phyloP scores from a whole-genome alignment of 306 rosid species.

The Quercus rubra region DNA sequence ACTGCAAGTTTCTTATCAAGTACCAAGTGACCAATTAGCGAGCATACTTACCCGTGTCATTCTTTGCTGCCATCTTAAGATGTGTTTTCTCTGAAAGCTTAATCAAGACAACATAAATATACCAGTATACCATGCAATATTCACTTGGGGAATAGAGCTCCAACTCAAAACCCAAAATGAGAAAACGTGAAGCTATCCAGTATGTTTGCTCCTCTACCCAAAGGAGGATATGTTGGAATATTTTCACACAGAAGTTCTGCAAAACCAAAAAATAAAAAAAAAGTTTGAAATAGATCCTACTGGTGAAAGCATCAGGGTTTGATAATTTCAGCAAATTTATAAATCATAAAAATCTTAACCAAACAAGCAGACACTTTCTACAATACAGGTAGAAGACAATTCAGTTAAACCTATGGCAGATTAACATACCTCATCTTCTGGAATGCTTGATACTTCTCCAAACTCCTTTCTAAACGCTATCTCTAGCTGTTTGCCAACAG shows the following conservation, averaged over 20 bases:
- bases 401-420: conserved; percentile 4
- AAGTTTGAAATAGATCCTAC: background rate
- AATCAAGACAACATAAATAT: conserved; percentile 64
- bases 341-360: conserved; percentile 8
- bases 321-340: background rate
- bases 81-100: conserved; percentile 81
- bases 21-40: conserved; percentile 5
- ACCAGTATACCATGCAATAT: conserved; percentile 98
- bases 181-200: conserved; percentile 94
- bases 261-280: conserved; percentile 30
- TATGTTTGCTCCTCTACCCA: conserved; percentile 97
- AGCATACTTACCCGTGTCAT: conserved; percentile 51
- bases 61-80: conserved; percentile 50
- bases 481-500: conserved; percentile 63
- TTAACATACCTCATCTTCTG: conserved; percentile 62
- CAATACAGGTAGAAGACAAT: conserved; percentile 5
- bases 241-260: conserved; percentile 67
- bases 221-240: conserved; percentile 74
- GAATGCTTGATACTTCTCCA: conserved; percentile 43
- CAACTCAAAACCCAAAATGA: conserved; percentile 85
- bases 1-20: background rate
- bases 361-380: background rate
- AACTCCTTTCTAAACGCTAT: conserved; percentile 70
- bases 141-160: conserved; percentile 86
- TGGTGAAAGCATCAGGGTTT: conserved; percentile 4